Base-by-base conservation (phyloP, 306 rosid genomes). In the Casuarina glauca region DNA sequence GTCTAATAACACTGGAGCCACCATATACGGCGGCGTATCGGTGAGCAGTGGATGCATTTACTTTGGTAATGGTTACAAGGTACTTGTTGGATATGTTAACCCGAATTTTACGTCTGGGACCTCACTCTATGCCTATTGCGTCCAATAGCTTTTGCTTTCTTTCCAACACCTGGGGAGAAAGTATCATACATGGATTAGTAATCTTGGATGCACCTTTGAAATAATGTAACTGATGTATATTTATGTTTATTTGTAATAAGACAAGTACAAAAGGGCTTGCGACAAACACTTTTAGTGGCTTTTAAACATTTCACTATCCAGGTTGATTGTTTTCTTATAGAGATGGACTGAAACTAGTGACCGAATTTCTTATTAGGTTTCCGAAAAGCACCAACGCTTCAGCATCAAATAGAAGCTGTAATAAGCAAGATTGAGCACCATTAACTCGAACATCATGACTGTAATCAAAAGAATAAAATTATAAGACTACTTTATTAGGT, bases 11-110 rank as follows among this genome's bases (percentile, higher is more conserved):
- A 83, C 85, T 0, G 88, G 86, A 19, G 83, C 79, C 26, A 74
- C 85, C 10, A 76, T 87, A 7, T 89, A 86, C 69, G 89, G 94
- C 19, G 97, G 94, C 26, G 60, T 87, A 45, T 83, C 92, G 1
- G 84, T 88, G 68, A 85, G 82, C 36, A 63, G 86, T 2, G 94
- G 90, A 10, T 91, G 91, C 80, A 52, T 91, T 13, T 89, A 82
- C 57, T 49, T 85, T 0, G 94, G 91, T 4, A 74, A 84, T 79
- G 92, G 93, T 15, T 91, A 88, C 79, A 82, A 74, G 73, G 81
- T 75, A 13, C 13, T 36, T 73, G 44, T 72, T 26, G 85, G 88
- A 48, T 61, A 50, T 66, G 73, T 50, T 44, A 75, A 78, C 68
- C 69, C 41, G 0, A 84, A 61, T 45, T 80, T 55, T 12, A 88